Base-by-base conservation (phyloP, 2,329 filamentous ascomycete species). In the Capronia epimyces region DNA sequence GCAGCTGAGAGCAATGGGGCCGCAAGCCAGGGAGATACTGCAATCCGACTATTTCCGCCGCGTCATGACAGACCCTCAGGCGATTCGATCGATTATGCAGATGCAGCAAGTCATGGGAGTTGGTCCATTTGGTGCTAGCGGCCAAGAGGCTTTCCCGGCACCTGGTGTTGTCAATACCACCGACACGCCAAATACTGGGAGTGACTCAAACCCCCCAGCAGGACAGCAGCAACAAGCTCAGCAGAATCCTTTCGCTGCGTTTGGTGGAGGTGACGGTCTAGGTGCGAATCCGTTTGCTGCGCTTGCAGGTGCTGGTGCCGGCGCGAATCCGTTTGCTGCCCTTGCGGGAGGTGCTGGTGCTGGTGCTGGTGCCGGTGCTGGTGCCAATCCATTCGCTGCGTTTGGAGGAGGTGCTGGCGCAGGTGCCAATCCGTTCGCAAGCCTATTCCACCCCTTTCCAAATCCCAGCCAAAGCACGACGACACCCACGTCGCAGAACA, bases 31-130 rank as follows among this genome's bases (percentile, higher is more conserved):
- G 61, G 82, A 94, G 65, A 85, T 96, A 69, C 81, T 98, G 63
- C 84, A 89, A 54, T 93, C 90, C 20, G 90, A 90, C 0, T 80
- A 89, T 57, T 89, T 97, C 71, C 81, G 93, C 63, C 79, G 86
- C 45, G 93, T 97, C 86, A 84, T 98, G 78, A 91, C 89, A 56
- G 89, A 94, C 65, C 93, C 93, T 3, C 81, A 89, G 39, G 82
- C 89, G 62, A 80, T 98, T 58, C 78, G 89, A 51, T 83, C 87
- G 67, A 88, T 90, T 62, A 81, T 88, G 63, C 82, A 88, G 55
- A 85, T 97, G 82, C 86, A 90, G 65, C 78, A 86, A 53, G 69
- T 71, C 50, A 80, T 83, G 72, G 72, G 73, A 5, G 71, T 71
- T 43, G 66, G 67, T 21, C 49, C 49, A n/a, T 76, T 84, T 71